Evolutionary conservation across 306 rosid genomes (phyloP).

Genomic region (Trifolium repens): DNA sequence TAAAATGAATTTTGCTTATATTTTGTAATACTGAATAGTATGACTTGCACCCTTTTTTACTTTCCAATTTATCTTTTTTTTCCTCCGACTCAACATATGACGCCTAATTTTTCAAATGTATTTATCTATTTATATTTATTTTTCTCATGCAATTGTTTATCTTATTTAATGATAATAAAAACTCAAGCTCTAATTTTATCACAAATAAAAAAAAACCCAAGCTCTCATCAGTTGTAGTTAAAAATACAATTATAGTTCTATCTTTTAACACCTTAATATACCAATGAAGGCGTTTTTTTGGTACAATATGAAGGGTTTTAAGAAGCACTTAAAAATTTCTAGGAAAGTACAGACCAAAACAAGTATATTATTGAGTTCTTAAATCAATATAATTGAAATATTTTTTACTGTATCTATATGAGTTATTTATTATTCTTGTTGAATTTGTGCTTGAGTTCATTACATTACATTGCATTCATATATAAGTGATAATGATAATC

Average conservation of each 20-base stretch:
- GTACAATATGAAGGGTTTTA: neutral
- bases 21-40: no score
- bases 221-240: neutral
- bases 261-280: neutral
- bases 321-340: neutral
- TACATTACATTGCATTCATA: neutral
- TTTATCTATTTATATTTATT: constrained; percentile 12
- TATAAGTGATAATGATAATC: neutral
- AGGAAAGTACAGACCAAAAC: neutral
- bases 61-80: neutral
- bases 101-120: neutral
- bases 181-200: no score
- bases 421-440: constrained; percentile 3
- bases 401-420: neutral
- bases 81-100: no score
- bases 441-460: neutral
- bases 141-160: neutral
- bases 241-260: neutral
- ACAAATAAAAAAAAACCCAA: neutral
- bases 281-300: no score
- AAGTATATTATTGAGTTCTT: neutral
- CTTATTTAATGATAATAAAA: neutral
- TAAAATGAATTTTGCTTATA: no score
- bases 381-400: neutral
- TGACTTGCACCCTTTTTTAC: neutral